Conservation (phyloP, 2,329 filamentous ascomycete species). For the Trichoderma sp. region DNA sequence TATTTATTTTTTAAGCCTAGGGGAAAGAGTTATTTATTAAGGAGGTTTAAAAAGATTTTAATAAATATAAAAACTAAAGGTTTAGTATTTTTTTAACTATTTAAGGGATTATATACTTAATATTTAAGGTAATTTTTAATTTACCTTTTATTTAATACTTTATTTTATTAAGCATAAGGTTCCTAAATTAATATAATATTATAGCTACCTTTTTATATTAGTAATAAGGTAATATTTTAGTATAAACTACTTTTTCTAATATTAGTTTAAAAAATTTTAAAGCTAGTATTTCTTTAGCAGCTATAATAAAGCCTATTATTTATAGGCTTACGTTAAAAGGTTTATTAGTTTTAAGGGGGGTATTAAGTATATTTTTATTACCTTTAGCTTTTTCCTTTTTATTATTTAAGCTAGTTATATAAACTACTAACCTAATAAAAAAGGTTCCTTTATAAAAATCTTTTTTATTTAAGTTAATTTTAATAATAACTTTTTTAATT, state of each 20-base stretch:
- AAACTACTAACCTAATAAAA: too few relatives aligned
- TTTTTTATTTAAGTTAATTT: too few relatives aligned
- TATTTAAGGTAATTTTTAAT: background rate
- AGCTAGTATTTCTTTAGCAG: background rate
- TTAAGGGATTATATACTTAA: background rate
- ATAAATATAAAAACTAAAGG: slow-evolving; percentile 8
- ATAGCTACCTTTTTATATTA: background rate
- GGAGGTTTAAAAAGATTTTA: background rate
- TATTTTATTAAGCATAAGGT: background rate
- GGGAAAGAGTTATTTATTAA: too few relatives aligned
- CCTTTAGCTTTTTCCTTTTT: too few relatives aligned
- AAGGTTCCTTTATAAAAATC: too few relatives aligned
- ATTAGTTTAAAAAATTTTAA: background rate
- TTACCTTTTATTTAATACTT: background rate
- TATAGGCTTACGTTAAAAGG: too few relatives aligned
- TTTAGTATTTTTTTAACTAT: background rate
- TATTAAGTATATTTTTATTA: too few relatives aligned
- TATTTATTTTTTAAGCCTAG: too few relatives aligned
- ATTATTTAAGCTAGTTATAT: too few relatives aligned
- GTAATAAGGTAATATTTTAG: background rate
- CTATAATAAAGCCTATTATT: too few relatives aligned
- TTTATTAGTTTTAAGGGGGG: too few relatives aligned
- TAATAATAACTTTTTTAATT: too few relatives aligned
- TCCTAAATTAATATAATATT: slow-evolving; percentile 5
- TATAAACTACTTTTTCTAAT: background rate